A percentile compares a stretch with the other conserved stretches of the same genome.
phyloP scores from a whole-genome alignment of 2,329 filamentous ascomycete species.

The Phoma sp. region DNA sequence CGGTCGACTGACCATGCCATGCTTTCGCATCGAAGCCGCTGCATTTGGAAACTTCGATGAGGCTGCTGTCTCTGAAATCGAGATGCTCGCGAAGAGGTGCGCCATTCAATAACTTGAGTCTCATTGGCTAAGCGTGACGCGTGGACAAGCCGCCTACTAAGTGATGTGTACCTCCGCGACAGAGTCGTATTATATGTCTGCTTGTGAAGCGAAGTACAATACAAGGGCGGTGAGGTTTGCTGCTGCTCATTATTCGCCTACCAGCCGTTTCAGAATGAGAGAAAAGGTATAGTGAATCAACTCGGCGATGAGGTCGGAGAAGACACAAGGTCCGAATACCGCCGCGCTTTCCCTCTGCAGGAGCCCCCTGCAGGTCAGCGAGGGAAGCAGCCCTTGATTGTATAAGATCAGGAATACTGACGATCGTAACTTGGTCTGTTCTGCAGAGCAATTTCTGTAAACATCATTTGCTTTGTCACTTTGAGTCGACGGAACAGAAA shows the following conservation, averaged over 20 bases:
- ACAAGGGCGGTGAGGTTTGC: no score
- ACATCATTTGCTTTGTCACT: neutral
- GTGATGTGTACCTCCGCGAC: neutral
- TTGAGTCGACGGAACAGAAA: neutral
- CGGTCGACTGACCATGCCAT: neutral
- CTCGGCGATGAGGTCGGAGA: slow-evolving; percentile 12
- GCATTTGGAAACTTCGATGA: slow-evolving; percentile 60
- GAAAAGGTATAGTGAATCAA: neutral
- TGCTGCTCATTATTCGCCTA: neutral
- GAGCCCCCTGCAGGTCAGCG: neutral
- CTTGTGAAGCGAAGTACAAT: neutral
- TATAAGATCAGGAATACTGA: neutral
- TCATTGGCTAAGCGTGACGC: slow-evolving; percentile 34
- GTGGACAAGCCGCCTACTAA: neutral
- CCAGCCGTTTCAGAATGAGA: neutral
- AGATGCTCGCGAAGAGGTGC: slow-evolving; percentile 64
- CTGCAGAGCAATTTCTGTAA: neutral
- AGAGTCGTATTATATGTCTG: neutral
- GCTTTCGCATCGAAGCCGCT: slow-evolving; percentile 41
- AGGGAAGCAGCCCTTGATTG: neutral
- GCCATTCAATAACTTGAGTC: slow-evolving; percentile 62
- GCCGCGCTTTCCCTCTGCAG: neutral
- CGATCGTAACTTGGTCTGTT: neutral
- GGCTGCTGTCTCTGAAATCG: slow-evolving; percentile 59
- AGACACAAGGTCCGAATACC: slow-evolving; percentile 10